Evolutionary conservation across 2,329 filamentous ascomycete genomes (phyloP).

Genomic region (Fusarium drepaniforme): DNA sequence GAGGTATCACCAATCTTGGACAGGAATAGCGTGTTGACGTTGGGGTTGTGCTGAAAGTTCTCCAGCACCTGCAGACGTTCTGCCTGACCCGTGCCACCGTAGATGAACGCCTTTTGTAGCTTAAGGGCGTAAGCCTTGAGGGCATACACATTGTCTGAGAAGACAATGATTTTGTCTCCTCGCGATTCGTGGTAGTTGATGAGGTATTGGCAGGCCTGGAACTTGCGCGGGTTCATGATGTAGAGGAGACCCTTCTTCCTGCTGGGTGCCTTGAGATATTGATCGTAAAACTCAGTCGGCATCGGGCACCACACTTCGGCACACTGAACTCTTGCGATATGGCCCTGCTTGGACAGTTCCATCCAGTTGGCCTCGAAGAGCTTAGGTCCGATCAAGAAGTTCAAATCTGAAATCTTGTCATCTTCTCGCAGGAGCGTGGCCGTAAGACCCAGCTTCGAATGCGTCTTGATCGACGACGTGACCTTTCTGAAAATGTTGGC

Average conservation of each 20-base stretch:
- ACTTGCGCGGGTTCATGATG: conserved; percentile 98
- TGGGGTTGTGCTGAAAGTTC: conserved; percentile 93
- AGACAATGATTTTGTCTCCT: conserved; percentile 98
- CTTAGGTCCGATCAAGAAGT: conserved; percentile 97
- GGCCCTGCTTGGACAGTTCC: conserved; percentile 95
- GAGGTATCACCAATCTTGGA: conserved; percentile 99
- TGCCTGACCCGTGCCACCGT: conserved; percentile 85
- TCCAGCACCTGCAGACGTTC: conserved; percentile 90
- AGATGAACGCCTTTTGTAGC: conserved; percentile 89
- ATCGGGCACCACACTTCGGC: conserved; percentile 99
- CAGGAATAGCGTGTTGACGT: conserved; percentile 92
- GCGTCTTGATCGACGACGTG: conserved; percentile 91
- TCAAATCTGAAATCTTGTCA: conserved; percentile 97
- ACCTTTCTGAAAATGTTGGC: conserved; percentile 97
- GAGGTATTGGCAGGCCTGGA: conserved; percentile 97
- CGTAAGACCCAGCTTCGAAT: conserved; percentile 94
- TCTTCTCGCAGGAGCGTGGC: conserved; percentile 95
- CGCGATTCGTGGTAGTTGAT: conserved; percentile 97
- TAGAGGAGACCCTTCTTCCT: conserved; percentile 72
- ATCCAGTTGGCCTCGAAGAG: conserved; percentile 99
- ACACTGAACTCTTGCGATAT: conserved; percentile 97
- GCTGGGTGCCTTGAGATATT: conserved; percentile 81
- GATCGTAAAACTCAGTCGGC: conserved; percentile 97
- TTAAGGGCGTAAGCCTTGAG: conserved; percentile 87
- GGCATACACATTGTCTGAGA: conserved; percentile 97